Evolutionary conservation across 1,284 basidiomycete species (phyloP), one percentile per base, ranked within the genome.

Genomic region (Meripilus lineatus): DNA sequence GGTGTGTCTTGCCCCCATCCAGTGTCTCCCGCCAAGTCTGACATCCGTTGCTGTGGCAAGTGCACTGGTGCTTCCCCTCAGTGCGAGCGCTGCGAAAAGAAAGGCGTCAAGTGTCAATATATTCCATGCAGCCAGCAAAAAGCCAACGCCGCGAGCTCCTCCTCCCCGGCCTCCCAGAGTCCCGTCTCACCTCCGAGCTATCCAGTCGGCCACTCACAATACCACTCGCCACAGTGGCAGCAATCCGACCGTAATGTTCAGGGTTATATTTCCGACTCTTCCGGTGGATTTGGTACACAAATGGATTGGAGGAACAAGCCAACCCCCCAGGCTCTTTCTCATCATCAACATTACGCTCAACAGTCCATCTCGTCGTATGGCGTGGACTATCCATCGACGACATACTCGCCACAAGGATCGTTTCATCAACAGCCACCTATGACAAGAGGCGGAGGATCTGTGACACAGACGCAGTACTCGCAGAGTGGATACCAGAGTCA

Each of bases 11-110:
- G 36, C 37, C 38, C n/a, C 25, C 7, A 30, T 17, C 17, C 6
- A 15, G 15, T 32, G 30, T 39, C 28, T 17, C 26, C 8, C 26
- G 21, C 36, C 26, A n/a, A 36, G 36, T 32, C n/a, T 41, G 17
- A 24, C n/a, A n/a, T 34, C 25, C 18, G n/a, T 30, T n/a, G n/a
- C 28, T n/a, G 10, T n/a, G 28, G n/a, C 28, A 30, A 28, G 61
- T 63, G 61, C 44, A 56, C 59, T n/a, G 61, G 61, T 15, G 53
- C 51, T 5, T 51, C 52, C 10, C 61, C 59, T 8, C 53, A 53
- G 38, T 64, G 62, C 45, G 61, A 62, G 40, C 60, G 62, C 34
- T 64, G 62, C 54, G 50, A 54, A 34, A 64, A 62, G 53, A 58
- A 56, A 34, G 56, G 56, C 40, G 51, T 61, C 47, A 59, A 63